A percentile compares a stretch with the other conserved stretches of the same genome.
phyloP scores from a whole-genome alignment of 106 monocot genomes.

The Dioscorea zingiberensis region DNA sequence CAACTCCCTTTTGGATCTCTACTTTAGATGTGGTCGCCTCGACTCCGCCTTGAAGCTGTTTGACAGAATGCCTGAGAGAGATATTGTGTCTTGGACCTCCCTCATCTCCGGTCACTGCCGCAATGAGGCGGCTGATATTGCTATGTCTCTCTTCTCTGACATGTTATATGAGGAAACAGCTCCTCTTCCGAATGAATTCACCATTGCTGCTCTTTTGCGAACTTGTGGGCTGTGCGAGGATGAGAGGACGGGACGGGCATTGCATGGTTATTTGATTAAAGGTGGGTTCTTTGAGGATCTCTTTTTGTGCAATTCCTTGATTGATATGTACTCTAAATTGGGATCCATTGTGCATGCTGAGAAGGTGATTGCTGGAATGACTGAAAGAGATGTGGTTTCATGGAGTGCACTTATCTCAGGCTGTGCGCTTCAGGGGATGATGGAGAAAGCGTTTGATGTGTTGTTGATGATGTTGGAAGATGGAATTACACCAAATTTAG shows the following conservation, averaged over 20 bases:
- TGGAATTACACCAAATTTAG: slow-evolving; percentile 26
- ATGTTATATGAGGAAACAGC: slow-evolving; percentile 16
- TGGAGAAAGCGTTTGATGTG: slow-evolving; percentile 21
- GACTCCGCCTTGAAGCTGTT: slow-evolving; percentile 19
- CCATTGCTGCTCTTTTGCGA: slow-evolving; percentile 22
- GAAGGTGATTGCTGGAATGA: slow-evolving; percentile 10
- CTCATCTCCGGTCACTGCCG: slow-evolving; percentile 28
- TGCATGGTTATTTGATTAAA: slow-evolving; percentile 25
- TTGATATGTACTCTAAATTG: slow-evolving; percentile 38
- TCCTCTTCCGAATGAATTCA: slow-evolving; percentile 44
- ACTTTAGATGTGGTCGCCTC: slow-evolving; percentile 18
- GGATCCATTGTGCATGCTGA: slow-evolving; percentile 16
- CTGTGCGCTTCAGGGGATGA: slow-evolving; percentile 23
- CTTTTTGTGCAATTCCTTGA: slow-evolving; percentile 23
- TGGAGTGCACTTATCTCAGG: slow-evolving; percentile 44
- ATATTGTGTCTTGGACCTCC: slow-evolving; percentile 40
- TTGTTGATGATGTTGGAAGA: slow-evolving; percentile 41
- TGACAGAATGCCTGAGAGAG: slow-evolving; percentile 37
- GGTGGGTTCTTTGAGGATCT: slow-evolving; percentile 13
- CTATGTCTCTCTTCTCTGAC: slow-evolving; percentile 24
- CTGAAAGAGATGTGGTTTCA: slow-evolving; percentile 27
- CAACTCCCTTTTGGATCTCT: slow-evolving; percentile 25
- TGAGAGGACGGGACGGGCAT: slow-evolving; percentile 10
- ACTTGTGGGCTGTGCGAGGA: slow-evolving; percentile 18
- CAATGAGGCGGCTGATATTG: slow-evolving; percentile 9